Base-by-base conservation (phyloP, 805 yeast species). In the Jamesozyma lodderae region DNA sequence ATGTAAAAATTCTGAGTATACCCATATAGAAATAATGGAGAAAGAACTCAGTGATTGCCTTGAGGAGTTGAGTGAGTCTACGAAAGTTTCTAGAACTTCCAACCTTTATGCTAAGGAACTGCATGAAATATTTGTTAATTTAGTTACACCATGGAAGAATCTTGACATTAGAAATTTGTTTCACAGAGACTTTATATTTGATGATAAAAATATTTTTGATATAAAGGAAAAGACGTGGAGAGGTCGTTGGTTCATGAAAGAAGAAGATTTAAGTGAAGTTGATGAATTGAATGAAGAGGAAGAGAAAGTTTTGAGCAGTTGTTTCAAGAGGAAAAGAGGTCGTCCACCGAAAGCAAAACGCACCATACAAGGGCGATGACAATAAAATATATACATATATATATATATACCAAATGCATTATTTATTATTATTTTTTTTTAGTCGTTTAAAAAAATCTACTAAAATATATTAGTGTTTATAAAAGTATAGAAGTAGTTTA, bases 221-320 rank as follows among this genome's bases (percentile, higher is more conserved):
- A 38, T 57, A 2, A 41, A 45, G 16, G 45, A 43, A 15, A 49
- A 47, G 7, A 45, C 42, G 17, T 63, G 66, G 59, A 50, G 45
- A 11, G 68, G 66, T 1, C 43, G 46, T 3, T 19, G 36, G 6
- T 34, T 53, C 2, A 50, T 64, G 57, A 37, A 52, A 32, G 51
- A 56, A 15, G 58, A 54, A 31, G 60, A 47, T 3, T 42, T 66
- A 35, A 53, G 58, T 36, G 64, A 59, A 16, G 57, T 53, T 0
- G 59, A 54, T 18, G 58, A 53, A 5, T 24, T 42, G 24, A 33
- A 15, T 8, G 18, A 14, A 1, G 4, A 14, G 7, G 44, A 43
- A 29, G 17, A 20, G 9, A 20, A 11, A n/a, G 19, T n/a, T 2
- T 10, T 34, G 5, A 11, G 15, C 22, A 21, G 10, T 11, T 3